phyloP scores from a whole-genome alignment of 768 basidiomycete genomes.

The Obba rivulosa region DNA sequence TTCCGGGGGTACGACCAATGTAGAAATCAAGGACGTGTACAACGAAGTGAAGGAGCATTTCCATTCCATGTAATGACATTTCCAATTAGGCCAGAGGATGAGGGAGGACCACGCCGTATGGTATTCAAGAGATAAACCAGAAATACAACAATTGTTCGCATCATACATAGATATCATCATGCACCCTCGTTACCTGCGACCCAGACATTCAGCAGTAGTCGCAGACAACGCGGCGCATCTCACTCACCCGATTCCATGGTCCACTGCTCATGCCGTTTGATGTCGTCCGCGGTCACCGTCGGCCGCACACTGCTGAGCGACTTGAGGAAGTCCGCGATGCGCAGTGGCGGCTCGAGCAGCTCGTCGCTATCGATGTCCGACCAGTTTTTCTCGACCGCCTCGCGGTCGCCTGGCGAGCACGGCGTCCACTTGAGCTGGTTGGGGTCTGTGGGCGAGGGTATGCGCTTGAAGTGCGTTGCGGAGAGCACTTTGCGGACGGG shows the following conservation, averaged over 20 bases:
- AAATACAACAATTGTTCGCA: constrained; percentile 3
- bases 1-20: too few species aligned
- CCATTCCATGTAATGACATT: too few species aligned
- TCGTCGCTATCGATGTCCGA: constrained; percentile 83
- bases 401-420: constrained; percentile 89
- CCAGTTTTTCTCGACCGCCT: constrained; percentile 86
- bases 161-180: constrained; percentile 5
- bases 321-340: constrained; percentile 74
- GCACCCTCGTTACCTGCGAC: constrained; percentile 21
- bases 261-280: constrained; percentile 79
- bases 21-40: too few species aligned
- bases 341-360: constrained; percentile 82
- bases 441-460: constrained; percentile 27
- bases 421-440: constrained; percentile 73
- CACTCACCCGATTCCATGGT: constrained; percentile 73
- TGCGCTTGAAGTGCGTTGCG: constrained; percentile 89
- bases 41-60: too few species aligned
- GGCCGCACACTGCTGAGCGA: constrained; percentile 75
- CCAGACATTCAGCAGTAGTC: not conserved
- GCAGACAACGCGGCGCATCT: not conserved
- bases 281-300: constrained; percentile 86
- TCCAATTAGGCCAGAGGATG: too few species aligned
- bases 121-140: constrained; percentile 1
- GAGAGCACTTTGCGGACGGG: constrained; percentile 94
- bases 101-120: too few species aligned